Evolutionary conservation across 225 moss, liverwort and hornwort genomes (phyloP).

Genomic region (Physcomitrellopsis africana): DNA sequence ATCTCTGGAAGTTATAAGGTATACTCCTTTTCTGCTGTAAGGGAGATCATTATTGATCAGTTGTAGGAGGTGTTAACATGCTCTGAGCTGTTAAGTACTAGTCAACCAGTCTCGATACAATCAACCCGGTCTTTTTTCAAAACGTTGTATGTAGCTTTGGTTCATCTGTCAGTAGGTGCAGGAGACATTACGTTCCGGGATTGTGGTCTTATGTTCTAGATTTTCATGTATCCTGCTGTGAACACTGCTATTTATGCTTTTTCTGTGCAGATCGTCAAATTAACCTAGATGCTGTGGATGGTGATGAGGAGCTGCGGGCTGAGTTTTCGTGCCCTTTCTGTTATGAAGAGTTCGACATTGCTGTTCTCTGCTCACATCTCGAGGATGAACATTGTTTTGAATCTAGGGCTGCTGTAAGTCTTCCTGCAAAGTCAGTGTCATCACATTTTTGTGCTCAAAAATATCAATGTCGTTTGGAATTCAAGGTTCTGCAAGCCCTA

Average conservation of each 20-base stretch:
- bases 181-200: conserved; percentile 1
- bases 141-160: background rate
- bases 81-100: conserved; percentile 29
- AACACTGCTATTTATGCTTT: background rate
- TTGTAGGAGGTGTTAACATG: conserved; percentile 33
- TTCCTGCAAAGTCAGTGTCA: background rate
- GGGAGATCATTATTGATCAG: conserved; percentile 31
- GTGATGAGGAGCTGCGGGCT: conserved; percentile 63
- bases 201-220: conserved; percentile 4
- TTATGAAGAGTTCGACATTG: conserved; percentile 67
- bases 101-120: conserved; percentile 30
- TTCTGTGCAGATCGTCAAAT: conserved; percentile 58
- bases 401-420: conserved; percentile 62
- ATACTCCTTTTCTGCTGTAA: conserved; percentile 23
- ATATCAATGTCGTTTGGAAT: background rate
- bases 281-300: conserved; percentile 69
- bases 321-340: conserved; percentile 73
- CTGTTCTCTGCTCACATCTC: conserved; percentile 64
- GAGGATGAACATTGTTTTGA: conserved; percentile 75
- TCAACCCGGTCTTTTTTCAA: background rate
- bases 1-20: conserved; percentile 34
- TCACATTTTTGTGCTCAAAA: background rate
- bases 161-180: background rate
- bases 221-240: background rate
- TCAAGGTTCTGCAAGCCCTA: background rate